Conservation (phyloP, 495 filamentous ascomycete species). For the Aspergillus affinis region DNA sequence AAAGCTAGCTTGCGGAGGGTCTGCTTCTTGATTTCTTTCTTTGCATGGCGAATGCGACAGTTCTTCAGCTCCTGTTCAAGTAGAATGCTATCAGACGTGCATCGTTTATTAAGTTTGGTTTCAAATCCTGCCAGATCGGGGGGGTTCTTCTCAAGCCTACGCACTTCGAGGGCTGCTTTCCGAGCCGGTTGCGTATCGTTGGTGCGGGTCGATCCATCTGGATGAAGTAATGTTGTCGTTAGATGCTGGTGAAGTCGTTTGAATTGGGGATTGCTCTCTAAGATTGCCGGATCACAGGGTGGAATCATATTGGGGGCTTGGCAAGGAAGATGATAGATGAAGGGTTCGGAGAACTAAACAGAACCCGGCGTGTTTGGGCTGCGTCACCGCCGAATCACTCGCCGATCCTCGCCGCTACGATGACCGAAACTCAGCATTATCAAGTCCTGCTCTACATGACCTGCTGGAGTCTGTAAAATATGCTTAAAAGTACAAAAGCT, state of each 20-base stretch:
- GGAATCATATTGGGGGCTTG: conserved; percentile 55
- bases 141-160: background rate
- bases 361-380: background rate
- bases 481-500: conserved; percentile 5
- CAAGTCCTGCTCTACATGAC: no score
- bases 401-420: background rate
- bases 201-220: conserved; percentile 61
- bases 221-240: conserved; percentile 56
- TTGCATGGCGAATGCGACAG: conserved; percentile 36
- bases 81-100: background rate
- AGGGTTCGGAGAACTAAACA: background rate
- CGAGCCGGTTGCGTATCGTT: conserved; percentile 53
- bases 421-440: no score
- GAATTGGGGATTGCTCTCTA: conserved; percentile 64
- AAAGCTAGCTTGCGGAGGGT: conserved; percentile 35
- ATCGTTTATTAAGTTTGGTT: background rate
- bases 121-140: background rate
- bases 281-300: conserved; percentile 59
- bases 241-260: conserved; percentile 61
- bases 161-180: conserved; percentile 52
- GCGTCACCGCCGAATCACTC: conserved; percentile 7
- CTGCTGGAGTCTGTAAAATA: background rate
- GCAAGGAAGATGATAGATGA: background rate
- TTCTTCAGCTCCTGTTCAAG: conserved; percentile 36
- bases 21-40: conserved; percentile 39